These are phyloP conservation scores for carrot (Daucus carota) DNA, from an alignment of 129 eudicot species.

Conservation along the genomic window DH1_v3.0 NC_030389.2:44117501-44118000, in stretches of 20 bases:
- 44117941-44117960: no score
- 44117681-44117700: slow-evolving; percentile 8
- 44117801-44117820: neutral
- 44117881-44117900: neutral
- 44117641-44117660: slow-evolving; percentile 10
- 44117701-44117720: slow-evolving; percentile 16
- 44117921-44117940: slow-evolving; percentile 9
- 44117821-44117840: slow-evolving; percentile 7
- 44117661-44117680: slow-evolving; percentile 7
- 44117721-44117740: slow-evolving; percentile 7
- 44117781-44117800: neutral
- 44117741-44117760: slow-evolving; percentile 8
- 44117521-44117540: slow-evolving; percentile 53
- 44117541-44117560: slow-evolving; percentile 56
- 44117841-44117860: neutral
- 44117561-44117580: slow-evolving; percentile 41
- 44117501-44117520: slow-evolving; percentile 66
- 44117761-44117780: neutral
- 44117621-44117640: neutral
- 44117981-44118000: no score
- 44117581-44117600: slow-evolving; percentile 32
- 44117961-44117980: no score
- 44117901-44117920: slow-evolving; percentile 6
- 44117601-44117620: slow-evolving; percentile 69
- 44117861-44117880: neutral